These are phyloP conservation scores for Alternaria gansuensis DNA, from an alignment of 2,329 filamentous ascomycete species.

Conservation along the genomic window DNA sequence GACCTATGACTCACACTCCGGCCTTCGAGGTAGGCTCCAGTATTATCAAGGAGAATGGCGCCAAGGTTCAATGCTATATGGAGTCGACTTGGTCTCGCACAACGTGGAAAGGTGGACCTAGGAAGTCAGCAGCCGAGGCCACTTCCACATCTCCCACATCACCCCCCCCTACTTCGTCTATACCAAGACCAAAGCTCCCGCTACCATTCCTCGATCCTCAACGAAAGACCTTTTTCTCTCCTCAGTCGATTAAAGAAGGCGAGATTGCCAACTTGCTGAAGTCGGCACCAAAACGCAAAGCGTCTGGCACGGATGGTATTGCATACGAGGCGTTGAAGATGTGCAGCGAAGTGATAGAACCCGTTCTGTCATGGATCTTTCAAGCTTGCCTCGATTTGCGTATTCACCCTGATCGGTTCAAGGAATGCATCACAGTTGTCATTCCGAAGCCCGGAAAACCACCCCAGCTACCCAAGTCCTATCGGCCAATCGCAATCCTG, in stretches of 20 bases:
- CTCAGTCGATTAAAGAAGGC: too few relatives aligned
- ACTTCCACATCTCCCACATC: too few relatives aligned
- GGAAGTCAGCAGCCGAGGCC: too few relatives aligned
- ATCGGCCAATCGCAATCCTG: constrained; percentile 36
- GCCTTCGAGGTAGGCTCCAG: background rate
- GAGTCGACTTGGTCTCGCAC: background rate
- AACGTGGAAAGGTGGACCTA: background rate
- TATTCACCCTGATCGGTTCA: constrained; percentile 25
- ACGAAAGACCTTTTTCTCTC: too few relatives aligned
- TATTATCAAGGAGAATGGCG: background rate
- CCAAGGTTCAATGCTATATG: background rate
- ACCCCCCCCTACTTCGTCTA: too few relatives aligned
- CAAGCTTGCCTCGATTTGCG: constrained; percentile 16
- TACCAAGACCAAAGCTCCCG: too few relatives aligned
- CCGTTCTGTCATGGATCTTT: constrained; percentile 14
- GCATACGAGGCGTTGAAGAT: constrained; percentile 5
- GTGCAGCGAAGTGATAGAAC: background rate
- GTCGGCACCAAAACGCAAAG: background rate
- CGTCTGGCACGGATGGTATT: constrained; percentile 1
- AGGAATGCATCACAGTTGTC: constrained; percentile 27
- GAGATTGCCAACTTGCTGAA: too few relatives aligned
- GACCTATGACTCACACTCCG: background rate
- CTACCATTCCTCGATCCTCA: too few relatives aligned
- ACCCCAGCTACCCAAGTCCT: constrained; percentile 27
- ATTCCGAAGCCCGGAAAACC: constrained; percentile 35